A percentile compares a stretch with the other conserved stretches of the same genome.
Conservation (phyloP, 768 basidiomycete species). For the Pleurotus platypus region DNA sequence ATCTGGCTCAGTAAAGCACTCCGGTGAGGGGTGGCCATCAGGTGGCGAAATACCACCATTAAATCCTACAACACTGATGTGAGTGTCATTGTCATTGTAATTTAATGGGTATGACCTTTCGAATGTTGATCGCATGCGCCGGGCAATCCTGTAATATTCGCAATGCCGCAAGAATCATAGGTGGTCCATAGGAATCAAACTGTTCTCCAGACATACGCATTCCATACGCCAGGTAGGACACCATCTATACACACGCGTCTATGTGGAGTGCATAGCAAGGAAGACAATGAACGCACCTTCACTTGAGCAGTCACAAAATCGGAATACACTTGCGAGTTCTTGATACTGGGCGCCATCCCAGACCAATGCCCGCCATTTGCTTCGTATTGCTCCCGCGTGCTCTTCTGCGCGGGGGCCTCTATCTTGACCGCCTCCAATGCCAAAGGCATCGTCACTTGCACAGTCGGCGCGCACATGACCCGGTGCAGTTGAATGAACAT, state of each 20-base stretch:
- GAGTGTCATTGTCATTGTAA: background rate
- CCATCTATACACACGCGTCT: conserved; percentile 48
- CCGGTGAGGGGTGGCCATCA: conserved; percentile 75
- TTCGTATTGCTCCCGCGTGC: conserved; percentile 73
- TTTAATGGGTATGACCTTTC: conserved; percentile 54
- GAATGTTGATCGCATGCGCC: conserved; percentile 71
- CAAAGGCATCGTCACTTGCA: conserved; percentile 70
- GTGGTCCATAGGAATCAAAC: conserved; percentile 74
- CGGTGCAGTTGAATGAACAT: conserved; percentile 85
- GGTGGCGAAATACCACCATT: conserved; percentile 88
- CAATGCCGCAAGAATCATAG: conserved; percentile 73
- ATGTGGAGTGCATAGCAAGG: conserved; percentile 58
- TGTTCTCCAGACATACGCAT: conserved; percentile 61
- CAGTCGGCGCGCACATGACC: conserved; percentile 55
- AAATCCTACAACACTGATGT: conserved; percentile 59
- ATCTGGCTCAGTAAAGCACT: conserved; percentile 77
- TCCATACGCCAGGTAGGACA: conserved; percentile 90
- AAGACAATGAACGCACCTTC: conserved; percentile 72
- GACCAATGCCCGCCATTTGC: conserved; percentile 82
- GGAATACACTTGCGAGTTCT: conserved; percentile 68
- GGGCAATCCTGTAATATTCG: conserved; percentile 95
- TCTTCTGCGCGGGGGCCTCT: conserved; percentile 78
- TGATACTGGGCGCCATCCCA: conserved; percentile 74
- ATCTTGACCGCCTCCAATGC: conserved; percentile 76
- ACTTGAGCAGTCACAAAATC: conserved; percentile 89